phyloP scores from a whole-genome alignment of 23 red algal genomes.

The Gracilaria caudata region DNA sequence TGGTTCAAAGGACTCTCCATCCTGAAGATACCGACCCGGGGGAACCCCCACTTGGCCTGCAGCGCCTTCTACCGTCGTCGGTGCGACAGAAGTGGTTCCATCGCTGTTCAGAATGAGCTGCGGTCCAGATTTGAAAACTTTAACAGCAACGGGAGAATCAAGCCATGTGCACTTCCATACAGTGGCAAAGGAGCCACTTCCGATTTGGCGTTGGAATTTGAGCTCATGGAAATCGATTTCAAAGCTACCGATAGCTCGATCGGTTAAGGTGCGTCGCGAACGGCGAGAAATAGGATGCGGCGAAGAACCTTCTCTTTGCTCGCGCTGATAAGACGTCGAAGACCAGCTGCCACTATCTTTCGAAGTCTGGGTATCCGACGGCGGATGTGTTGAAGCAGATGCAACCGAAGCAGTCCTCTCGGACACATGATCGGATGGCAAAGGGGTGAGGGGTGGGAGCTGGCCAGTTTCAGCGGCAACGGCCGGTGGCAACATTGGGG shows the following conservation, averaged over 20 bases:
- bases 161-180: constrained; percentile 98
- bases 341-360: constrained; percentile 5
- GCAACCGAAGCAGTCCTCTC: constrained; percentile 18
- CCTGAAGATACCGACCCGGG: background rate
- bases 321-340: background rate
- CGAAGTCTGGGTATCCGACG: background rate
- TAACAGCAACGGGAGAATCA: constrained; percentile 96
- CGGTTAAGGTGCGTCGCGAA: constrained; percentile 42
- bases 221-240: constrained; percentile 64
- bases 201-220: constrained; percentile 56
- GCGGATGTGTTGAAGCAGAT: constrained; percentile 14
- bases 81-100: constrained; percentile 2
- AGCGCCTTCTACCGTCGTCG: background rate
- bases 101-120: constrained; percentile 40
- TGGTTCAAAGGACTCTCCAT: constrained; percentile 65
- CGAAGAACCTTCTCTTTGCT: background rate
- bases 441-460: background rate
- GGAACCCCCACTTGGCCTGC: background rate
- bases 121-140: constrained; percentile 80
- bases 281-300: background rate
- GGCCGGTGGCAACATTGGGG: constrained; percentile 41
- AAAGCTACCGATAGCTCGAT: constrained; percentile 61
- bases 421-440: background rate
- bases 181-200: constrained; percentile 90
- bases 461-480: constrained; percentile 18